Conservation (phyloP, 2,329 filamentous ascomycete genomes). For the Pezicula carpinea region DNA sequence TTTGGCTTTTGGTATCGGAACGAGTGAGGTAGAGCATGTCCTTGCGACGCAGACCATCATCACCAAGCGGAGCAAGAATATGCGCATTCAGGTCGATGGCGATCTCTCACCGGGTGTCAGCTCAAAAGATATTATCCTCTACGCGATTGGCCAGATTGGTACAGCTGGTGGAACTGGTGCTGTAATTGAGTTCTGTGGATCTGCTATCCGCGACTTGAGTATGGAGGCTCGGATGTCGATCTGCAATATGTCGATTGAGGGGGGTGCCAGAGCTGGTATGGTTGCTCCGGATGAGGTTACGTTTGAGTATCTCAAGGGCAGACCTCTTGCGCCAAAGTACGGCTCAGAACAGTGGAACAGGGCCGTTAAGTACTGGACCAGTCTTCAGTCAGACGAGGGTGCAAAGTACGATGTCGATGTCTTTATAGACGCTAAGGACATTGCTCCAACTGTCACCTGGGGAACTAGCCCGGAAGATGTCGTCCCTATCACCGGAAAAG, state of each 20-base stretch:
- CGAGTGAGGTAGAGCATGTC: conserved; percentile 97
- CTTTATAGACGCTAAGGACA: conserved; percentile 87
- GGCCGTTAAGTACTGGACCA: conserved; percentile 83
- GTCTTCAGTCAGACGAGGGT: conserved; percentile 76
- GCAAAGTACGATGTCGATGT: conserved; percentile 89
- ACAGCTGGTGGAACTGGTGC: conserved; percentile 91
- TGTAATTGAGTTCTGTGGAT: conserved; percentile 97
- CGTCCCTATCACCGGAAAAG: conserved; percentile 85
- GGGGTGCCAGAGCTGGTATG: conserved; percentile 91
- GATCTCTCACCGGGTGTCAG: conserved; percentile 85
- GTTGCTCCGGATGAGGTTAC: conserved; percentile 91
- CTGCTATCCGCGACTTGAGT: conserved; percentile 80
- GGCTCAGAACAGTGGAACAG: conserved; percentile 87
- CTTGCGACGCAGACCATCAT: conserved; percentile 94
- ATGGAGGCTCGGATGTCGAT: conserved; percentile 99
- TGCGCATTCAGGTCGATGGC: conserved; percentile 93
- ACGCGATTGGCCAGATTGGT: conserved; percentile 90
- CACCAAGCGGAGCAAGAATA: conserved; percentile 95
- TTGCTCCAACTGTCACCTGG: conserved; percentile 91
- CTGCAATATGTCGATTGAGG: conserved; percentile 99
- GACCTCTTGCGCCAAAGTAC: conserved; percentile 79
- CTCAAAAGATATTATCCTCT: conserved; percentile 91
- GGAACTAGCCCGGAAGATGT: conserved; percentile 96
- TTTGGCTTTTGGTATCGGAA: conserved; percentile 94
- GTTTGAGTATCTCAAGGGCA: conserved; percentile 90